These are phyloP conservation scores for Fomitiporia mediterranea DNA, from an alignment of 1,284 basidiomycete genomes.

Conservation along the genomic window DNA sequence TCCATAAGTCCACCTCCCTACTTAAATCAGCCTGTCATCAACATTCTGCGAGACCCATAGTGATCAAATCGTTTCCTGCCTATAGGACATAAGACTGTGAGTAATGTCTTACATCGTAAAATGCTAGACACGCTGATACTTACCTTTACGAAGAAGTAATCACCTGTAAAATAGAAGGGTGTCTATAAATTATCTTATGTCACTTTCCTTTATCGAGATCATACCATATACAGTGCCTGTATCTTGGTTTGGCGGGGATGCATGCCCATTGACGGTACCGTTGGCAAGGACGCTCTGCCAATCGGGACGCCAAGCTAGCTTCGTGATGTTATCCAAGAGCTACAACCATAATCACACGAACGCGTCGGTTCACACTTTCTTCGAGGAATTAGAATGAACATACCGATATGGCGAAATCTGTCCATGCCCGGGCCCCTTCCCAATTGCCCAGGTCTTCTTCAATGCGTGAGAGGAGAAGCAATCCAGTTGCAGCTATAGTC, in stretches of 20 bases:
- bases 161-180: slow-evolving; percentile 31
- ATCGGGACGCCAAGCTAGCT: slow-evolving; percentile 48
- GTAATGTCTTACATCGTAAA: not conserved
- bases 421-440: slow-evolving; percentile 39
- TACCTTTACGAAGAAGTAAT: slow-evolving; percentile 38
- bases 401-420: slow-evolving; percentile 45
- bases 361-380: no score
- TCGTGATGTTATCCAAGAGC: slow-evolving; percentile 48
- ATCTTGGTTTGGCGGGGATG: slow-evolving; percentile 42
- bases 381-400: slow-evolving; percentile 2
- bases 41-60: slow-evolving; percentile 29
- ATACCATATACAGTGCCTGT: slow-evolving; percentile 64
- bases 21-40: not conserved
- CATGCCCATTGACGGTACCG: slow-evolving; percentile 58
- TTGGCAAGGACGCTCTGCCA: slow-evolving; percentile 65
- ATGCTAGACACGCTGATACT: not conserved
- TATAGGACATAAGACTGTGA: not conserved
- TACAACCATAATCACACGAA: slow-evolving; percentile 22
- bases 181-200: not conserved
- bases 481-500: slow-evolving; percentile 51
- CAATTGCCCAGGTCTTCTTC: slow-evolving; percentile 37
- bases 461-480: slow-evolving; percentile 52
- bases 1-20: no score
- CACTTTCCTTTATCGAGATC: slow-evolving; percentile 18
- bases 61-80: slow-evolving; percentile 31